Base-by-base conservation (phyloP, 1,284 basidiomycete species). In the Cryptococcus sp. region DNA sequence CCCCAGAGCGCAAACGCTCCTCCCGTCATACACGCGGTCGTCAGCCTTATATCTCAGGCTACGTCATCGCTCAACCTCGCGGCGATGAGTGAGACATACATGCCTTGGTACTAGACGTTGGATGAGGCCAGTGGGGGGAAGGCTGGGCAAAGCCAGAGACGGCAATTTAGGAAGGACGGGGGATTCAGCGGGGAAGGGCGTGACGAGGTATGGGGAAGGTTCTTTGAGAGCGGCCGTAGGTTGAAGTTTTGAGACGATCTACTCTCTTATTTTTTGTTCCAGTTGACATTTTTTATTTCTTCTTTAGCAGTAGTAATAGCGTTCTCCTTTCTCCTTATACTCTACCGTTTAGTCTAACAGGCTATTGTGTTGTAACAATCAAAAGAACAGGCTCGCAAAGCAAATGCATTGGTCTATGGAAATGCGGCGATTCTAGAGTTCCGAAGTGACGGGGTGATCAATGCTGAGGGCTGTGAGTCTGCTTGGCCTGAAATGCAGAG, bases 51-150 rank as follows among this genome's bases (percentile, higher is more conserved):
- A 67, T 88, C 80, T 28, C 77, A 79, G 55, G 82, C 82, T 20
- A 82, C 80, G 33, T 79, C 80, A 51, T 79, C 80, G 5, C 72
- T 76, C 39, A 79, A 80, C 52, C 70, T 84, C 15, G 79, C 80
- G 12, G 66, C 77, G 43, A 77, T 91, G 87, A 83, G 85, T 42
- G 90, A 91, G 77, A 81, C 83, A 54, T 92, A 86, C 71, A 82
- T 86, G 66, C 87, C 91, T 21, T 93, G 89, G 89, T 91, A 89
- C 78, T 93, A 79, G 24, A 13, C 46, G n/a, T n/a, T n/a, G 23
- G 42, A 9, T 4, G n/a, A 33, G 28, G 28, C 28, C 9, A 33
- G 28, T 33, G 28, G 28, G 28, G 28, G 28, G 28, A 33, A 33
- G 28, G 9, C 5, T 33, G 28, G 28, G 28, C n/a, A n/a, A n/a